A percentile compares a stretch with the other conserved stretches of the same genome.
Evolutionary conservation across 2,329 filamentous ascomycete genomes (phyloP).

Genomic region (Claviceps digitariae): DNA sequence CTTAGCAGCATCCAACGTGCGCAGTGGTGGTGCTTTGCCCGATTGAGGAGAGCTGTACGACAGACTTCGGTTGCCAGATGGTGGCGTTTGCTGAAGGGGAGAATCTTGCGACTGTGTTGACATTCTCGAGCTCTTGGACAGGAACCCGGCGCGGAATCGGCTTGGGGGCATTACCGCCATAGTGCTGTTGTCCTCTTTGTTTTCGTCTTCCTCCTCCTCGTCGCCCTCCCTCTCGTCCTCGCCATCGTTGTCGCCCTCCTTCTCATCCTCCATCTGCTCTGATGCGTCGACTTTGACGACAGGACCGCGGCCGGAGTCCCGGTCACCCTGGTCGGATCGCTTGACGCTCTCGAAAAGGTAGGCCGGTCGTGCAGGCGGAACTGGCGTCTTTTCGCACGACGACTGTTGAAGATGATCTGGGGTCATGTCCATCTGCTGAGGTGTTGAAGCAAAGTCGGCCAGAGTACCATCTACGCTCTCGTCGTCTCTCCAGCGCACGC

Average conservation of each 20-base stretch:
- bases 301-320: constrained; percentile 45
- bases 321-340: constrained; percentile 23
- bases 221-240: constrained; percentile 6
- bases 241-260: neutral
- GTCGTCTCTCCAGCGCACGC: constrained; percentile 88
- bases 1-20: constrained; percentile 35
- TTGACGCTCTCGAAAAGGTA: constrained; percentile 11
- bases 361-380: constrained; percentile 15
- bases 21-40: constrained; percentile 30
- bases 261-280: constrained; percentile 28
- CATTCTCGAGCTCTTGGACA: constrained; percentile 42
- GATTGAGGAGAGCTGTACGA: constrained; percentile 28
- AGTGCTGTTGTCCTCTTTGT: constrained; percentile 17
- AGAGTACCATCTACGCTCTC: constrained; percentile 68
- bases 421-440: constrained; percentile 47
- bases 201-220: neutral
- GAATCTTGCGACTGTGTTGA: constrained; percentile 40
- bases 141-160: constrained; percentile 79
- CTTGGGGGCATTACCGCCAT: constrained; percentile 29
- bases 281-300: neutral
- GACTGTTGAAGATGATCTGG: constrained; percentile 27
- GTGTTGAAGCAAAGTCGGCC: constrained; percentile 85
- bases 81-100: constrained; percentile 42
- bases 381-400: constrained; percentile 16
- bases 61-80: constrained; percentile 42